Conservation (phyloP, 805 yeast species). For the Cyberlindnera mycetangii region DNA sequence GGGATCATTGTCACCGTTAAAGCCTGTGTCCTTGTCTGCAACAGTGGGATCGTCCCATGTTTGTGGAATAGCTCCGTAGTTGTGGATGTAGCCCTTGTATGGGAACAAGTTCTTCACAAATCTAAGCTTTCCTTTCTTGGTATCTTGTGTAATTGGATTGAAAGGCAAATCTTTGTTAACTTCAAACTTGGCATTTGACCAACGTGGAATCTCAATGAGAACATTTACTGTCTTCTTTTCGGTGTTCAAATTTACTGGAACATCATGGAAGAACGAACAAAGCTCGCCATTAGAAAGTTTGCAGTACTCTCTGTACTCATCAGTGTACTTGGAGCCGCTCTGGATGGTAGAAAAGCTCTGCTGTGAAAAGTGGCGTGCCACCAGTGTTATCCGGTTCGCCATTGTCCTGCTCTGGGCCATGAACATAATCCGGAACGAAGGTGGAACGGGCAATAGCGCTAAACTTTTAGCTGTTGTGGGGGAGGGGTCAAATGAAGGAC, state of each 20-base stretch:
- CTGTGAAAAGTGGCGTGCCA: slow-evolving; percentile 1
- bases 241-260: slow-evolving; percentile 90
- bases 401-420: not conserved
- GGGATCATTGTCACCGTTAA: slow-evolving; percentile 81
- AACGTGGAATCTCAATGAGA: slow-evolving; percentile 97
- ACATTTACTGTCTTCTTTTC: slow-evolving; percentile 84
- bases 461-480: not conserved
- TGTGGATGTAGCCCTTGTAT: slow-evolving; percentile 97
- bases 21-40: slow-evolving; percentile 63
- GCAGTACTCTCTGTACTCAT: slow-evolving; percentile 43
- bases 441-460: not conserved
- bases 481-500: not conserved
- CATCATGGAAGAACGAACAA: slow-evolving; percentile 80
- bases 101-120: slow-evolving; percentile 98
- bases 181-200: slow-evolving; percentile 97
- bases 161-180: slow-evolving; percentile 78
- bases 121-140: slow-evolving; percentile 94
- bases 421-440: slow-evolving; percentile 1
- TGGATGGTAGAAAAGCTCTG: slow-evolving; percentile 28
- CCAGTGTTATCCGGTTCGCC: slow-evolving; percentile 7
- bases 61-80: slow-evolving; percentile 98
- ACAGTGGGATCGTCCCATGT: slow-evolving; percentile 44
- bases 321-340: slow-evolving; percentile 39
- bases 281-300: slow-evolving; percentile 40
- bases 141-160: slow-evolving; percentile 96